Evolutionary conservation across 75 land plant genomes (phyloP).

Genomic region (Gnetum montanum): DNA sequence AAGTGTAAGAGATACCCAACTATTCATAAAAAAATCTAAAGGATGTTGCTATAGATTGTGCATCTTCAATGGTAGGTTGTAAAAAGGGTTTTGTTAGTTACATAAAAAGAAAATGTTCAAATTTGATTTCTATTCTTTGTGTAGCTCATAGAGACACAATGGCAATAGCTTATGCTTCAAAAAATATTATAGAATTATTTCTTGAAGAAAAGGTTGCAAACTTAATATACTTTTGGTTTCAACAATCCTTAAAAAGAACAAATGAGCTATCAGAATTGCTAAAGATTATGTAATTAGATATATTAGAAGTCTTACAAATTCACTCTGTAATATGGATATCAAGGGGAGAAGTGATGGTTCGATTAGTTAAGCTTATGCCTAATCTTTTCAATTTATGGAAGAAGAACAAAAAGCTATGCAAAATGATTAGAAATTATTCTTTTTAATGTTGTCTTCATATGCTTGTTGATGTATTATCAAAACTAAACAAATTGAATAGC

Average conservation of each 20-base stretch:
- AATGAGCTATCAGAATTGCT: neutral
- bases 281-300: constrained; percentile 2
- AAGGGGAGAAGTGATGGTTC: neutral
- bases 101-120: neutral
- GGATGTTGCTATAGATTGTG: neutral
- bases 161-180: neutral
- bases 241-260: constrained; percentile 5
- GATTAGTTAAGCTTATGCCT: neutral
- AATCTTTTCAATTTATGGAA: too few species aligned
- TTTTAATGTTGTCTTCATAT: too few species aligned
- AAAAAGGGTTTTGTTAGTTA: neutral
- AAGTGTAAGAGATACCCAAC: too few species aligned
- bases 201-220: neutral
- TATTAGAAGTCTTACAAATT: too few species aligned
- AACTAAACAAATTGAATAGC: too few species aligned
- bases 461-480: too few species aligned
- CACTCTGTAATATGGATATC: neutral
- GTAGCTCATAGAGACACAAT: neutral
- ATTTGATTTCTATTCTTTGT: neutral
- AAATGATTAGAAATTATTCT: too few species aligned
- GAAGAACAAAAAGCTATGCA: too few species aligned
- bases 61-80: neutral
- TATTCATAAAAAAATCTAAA: neutral
- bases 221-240: constrained; percentile 9
- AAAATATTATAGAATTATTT: neutral